Evolutionary conservation across 1,139 yeast genomes (phyloP), one percentile per base, ranked within the genome.

Genomic region (Yamadazyma atlantica): DNA sequence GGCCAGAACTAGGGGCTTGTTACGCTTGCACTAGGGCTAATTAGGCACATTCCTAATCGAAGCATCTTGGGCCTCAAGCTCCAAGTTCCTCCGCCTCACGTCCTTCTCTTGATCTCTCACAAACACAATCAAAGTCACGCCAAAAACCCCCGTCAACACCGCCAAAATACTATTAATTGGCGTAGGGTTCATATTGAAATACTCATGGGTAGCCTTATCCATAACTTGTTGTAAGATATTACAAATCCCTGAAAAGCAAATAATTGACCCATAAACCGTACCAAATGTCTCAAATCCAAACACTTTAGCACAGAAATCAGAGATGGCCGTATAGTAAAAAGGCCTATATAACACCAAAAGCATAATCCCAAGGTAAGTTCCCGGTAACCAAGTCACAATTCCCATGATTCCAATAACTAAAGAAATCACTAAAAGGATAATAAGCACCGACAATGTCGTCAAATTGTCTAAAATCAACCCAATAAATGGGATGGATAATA

Each of bases 281-380:
- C 97, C 96, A 62, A 90, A 90, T 1, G 95, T 88, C 40, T 80
- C 85, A 59, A 85, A 89, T 0, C 97, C 97, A 66, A 90, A 90
- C 15, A 89, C 94, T 55, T 90, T 90, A 31, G 96, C 95, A 56
- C 90, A 78, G 55, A 82, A 87, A 59, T 90, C 97, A 4, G 95
- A 85, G 1, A 89, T 86, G 0, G 95, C 88, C 2, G 97, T 89
- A 61, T 89, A 90, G 55, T 85, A 88, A 54, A 89, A 85, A 12
- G 97, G 97, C 58, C 97, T 75, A 60, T 85, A 89, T 1, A 86
- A 68, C n/a, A 87, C 96, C 47, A 90, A 69, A 21, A 85, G 51
- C 1, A 78, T 50, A 31, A 88, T 83, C 8, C 95, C 94, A 1
- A 75, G 35, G 49, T 83, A 73, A 11, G 85, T 75, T 3, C 66